Conservation (phyloP, 2,329 filamentous ascomycete genomes). For the Fusarium burgessii region DNA sequence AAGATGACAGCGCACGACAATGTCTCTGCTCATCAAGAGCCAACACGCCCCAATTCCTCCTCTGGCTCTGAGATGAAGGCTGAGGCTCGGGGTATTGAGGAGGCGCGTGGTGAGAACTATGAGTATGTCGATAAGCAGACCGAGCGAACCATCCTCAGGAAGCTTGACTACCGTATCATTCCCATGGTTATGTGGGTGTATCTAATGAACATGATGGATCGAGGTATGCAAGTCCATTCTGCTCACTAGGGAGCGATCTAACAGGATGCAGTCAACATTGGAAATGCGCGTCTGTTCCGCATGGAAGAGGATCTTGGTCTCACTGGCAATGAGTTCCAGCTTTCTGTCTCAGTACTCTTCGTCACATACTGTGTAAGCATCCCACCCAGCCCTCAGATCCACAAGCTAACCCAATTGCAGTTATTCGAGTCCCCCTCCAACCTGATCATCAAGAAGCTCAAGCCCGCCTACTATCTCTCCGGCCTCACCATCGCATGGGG, state of each 20-base stretch:
- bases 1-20: constrained; percentile 22
- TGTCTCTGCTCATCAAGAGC: constrained; percentile 11
- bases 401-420: constrained; percentile 16
- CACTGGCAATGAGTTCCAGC: constrained; percentile 67
- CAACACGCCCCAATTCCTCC: constrained; percentile 27
- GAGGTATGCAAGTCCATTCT: constrained; percentile 38
- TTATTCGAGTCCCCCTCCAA: constrained; percentile 57
- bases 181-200: constrained; percentile 51
- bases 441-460: constrained; percentile 52
- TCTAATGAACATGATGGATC: constrained; percentile 52
- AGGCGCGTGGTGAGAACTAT: constrained; percentile 28
- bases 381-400: fast-evolving
- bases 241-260: not conserved
- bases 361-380: constrained; percentile 56
- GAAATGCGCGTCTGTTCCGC: constrained; percentile 66
- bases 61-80: constrained; percentile 30
- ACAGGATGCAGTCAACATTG: constrained; percentile 71
- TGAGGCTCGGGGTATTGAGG: constrained; percentile 25
- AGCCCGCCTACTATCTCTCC: constrained; percentile 62
- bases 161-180: constrained; percentile 50
- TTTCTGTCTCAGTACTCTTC: constrained; percentile 59
- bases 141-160: constrained; percentile 42
- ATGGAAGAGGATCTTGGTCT: constrained; percentile 68
- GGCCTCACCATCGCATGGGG: constrained; percentile 60
- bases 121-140: constrained; percentile 36